Evolutionary conservation across 768 basidiomycete species (phyloP).

Genomic region (Pleurotus citrinopileatus): DNA sequence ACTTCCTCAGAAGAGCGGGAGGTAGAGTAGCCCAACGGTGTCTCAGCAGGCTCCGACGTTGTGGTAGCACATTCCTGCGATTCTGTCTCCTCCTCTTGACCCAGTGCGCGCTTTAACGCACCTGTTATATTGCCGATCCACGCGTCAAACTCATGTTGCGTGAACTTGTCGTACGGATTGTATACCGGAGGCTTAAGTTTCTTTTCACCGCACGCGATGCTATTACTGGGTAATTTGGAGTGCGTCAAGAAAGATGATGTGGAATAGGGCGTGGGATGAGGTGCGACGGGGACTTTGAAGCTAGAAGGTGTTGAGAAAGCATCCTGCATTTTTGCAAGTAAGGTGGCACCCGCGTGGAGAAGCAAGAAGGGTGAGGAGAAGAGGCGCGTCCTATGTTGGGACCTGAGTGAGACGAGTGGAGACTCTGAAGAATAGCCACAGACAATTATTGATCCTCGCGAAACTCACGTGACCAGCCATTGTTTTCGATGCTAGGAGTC

Average conservation of each 20-base stretch:
- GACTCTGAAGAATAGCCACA: not conserved
- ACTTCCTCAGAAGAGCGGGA: constrained; percentile 18
- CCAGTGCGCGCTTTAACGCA: constrained; percentile 55
- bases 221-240: not conserved
- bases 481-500: too few species aligned
- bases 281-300: constrained; percentile 2
- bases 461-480: not conserved
- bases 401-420: not conserved
- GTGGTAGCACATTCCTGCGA: constrained; percentile 13
- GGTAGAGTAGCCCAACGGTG: constrained; percentile 16
- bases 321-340: not conserved
- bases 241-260: constrained; percentile 4
- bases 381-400: not conserved
- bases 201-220: not conserved
- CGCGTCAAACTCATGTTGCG: constrained; percentile 63
- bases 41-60: constrained; percentile 14
- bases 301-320: not conserved
- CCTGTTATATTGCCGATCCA: constrained; percentile 67
- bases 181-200: constrained; percentile 46
- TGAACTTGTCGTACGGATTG: constrained; percentile 75
- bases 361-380: not conserved
- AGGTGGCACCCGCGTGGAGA: not conserved
- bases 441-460: constrained; percentile 8
- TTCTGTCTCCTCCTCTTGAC: constrained; percentile 34
- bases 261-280: constrained; percentile 8